phyloP scores from a whole-genome alignment of 176 grass and related monocot genomes.

The Zoysia pacifica region DNA sequence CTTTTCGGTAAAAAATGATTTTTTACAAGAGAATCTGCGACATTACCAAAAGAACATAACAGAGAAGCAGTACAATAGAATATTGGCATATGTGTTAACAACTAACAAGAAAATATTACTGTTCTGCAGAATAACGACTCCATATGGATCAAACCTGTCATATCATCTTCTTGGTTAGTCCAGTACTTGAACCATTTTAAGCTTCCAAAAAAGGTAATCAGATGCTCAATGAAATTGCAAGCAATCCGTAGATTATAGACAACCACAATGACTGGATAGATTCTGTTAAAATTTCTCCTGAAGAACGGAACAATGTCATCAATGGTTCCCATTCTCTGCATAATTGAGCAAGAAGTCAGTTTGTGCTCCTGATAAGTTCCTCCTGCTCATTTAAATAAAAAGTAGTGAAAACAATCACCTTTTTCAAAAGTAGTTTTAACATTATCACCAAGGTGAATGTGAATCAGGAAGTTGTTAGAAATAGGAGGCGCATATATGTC shows the following conservation, averaged over 20 bases:
- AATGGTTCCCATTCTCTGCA: constrained; percentile 95
- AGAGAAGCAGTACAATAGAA: background rate
- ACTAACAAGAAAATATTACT: constrained; percentile 40
- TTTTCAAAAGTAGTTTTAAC: constrained; percentile 95
- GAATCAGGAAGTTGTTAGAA: constrained; percentile 99
- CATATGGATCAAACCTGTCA: constrained; percentile 80
- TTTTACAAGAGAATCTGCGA: background rate
- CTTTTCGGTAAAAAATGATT: no score
- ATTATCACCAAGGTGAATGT: constrained; percentile 83
- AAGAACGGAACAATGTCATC: constrained; percentile 94
- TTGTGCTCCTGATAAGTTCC: background rate
- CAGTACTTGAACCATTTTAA: constrained; percentile 86
- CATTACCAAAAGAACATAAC: background rate
- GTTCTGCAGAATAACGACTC: constrained; percentile 86
- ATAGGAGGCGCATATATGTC: constrained; percentile 83
- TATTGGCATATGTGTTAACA: background rate
- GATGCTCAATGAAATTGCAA: constrained; percentile 74
- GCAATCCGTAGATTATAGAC: constrained; percentile 84
- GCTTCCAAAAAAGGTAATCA: constrained; percentile 73
- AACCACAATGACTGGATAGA: constrained; percentile 97
- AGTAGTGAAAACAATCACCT: constrained; percentile 40
- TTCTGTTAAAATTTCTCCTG: constrained; percentile 90
- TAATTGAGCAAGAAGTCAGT: constrained; percentile 13
- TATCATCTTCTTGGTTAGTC: constrained; percentile 65
- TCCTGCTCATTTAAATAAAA: background rate